These are phyloP conservation scores for Macrolepiota dolichaula DNA, from an alignment of 768 basidiomycete species.

Conservation along the genomic window DNA sequence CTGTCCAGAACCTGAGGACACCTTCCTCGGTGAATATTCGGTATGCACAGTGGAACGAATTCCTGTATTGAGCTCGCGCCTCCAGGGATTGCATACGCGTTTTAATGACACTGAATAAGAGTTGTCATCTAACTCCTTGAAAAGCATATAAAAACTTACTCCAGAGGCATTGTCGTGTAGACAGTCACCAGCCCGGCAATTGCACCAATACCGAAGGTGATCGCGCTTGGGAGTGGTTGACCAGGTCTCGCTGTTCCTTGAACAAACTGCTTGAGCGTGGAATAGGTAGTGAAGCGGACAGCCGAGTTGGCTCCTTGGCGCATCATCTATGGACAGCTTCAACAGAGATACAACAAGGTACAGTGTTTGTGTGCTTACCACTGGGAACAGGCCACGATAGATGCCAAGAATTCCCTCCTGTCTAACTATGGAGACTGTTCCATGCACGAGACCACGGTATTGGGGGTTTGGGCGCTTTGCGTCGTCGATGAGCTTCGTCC, in stretches of 20 bases:
- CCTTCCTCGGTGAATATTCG: conserved; percentile 95
- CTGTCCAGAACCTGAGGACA: conserved; percentile 90
- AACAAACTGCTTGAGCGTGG: conserved; percentile 90
- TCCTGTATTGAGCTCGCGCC: conserved; percentile 81
- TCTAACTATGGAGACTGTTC: conserved; percentile 72
- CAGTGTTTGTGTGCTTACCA: conserved; percentile 51
- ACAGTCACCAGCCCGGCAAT: conserved; percentile 95
- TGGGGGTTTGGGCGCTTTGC: conserved; percentile 80
- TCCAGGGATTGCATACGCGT: conserved; percentile 95
- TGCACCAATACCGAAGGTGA: conserved; percentile 94
- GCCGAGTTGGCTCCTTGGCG: conserved; percentile 98
- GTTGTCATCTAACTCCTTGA: neutral
- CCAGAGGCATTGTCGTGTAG: conserved; percentile 83
- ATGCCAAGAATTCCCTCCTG: conserved; percentile 84
- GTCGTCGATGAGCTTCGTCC: conserved; percentile 97
- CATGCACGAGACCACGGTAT: conserved; percentile 86
- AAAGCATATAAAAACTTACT: conserved; percentile 38
- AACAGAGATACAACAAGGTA: neutral
- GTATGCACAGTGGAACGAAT: conserved; percentile 95
- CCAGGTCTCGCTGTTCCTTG: conserved; percentile 83
- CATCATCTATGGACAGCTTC: conserved; percentile 67
- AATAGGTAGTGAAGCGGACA: conserved; percentile 92
- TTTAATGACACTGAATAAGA: conserved; percentile 75
- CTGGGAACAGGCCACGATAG: conserved; percentile 91
- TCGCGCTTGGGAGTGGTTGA: conserved; percentile 76